Evolutionary conservation across 495 filamentous ascomycete genomes (phyloP), one percentile per base, ranked within the genome.

Genomic region (Penicillium robsamsonii): DNA sequence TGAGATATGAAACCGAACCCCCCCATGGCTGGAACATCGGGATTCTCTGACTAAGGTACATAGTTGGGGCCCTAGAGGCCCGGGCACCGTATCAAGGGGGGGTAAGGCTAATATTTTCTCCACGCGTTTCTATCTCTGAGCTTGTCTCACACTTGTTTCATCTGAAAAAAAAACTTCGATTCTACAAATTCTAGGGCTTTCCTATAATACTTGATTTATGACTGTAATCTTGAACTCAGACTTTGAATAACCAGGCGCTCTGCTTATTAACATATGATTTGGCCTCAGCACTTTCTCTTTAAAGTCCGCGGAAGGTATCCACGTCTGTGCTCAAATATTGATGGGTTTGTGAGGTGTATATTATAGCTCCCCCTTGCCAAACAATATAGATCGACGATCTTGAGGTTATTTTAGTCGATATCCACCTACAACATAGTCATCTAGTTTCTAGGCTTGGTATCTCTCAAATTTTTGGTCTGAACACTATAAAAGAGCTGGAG

Each of bases 91-190:
- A 52, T 59, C 57, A 60, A 63, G 60, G 60, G 58, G 59, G 44
- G 27, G 22, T 22, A 44, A 27, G 9, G 13, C 40, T 43, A 49
- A 20, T 47, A 35, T 44, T 29, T 17, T 35, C 53, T 49, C 58
- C 59, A 65, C 59, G 50, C 56, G 59, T 65, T 62, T 65, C 51
- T 50, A 46, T 42, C 40, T 31, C 30, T 56, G 46, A 47, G 45
- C 44, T 22, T 56, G 52, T 60, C 53, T 56, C 44, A 59, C 53
- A 42, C 31, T 41, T 17, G 45, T 53, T 53, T 53, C 35, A 48
- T 58, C 37, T 31, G 25, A 1, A 7, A 25, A 17, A 40, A 22
- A 31, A 24, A 35, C 12, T 25, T 31, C n/a, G 25, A 9, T 41
- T 41, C 38, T 41, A 41, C n/a, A 37, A 15, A 15, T 37, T 15